A percentile compares a stretch with the other conserved stretches of the same genome.
These are phyloP conservation scores for Hemerocallis citrina DNA, from an alignment of 106 monocot genomes.

Conservation along the genomic window DNA sequence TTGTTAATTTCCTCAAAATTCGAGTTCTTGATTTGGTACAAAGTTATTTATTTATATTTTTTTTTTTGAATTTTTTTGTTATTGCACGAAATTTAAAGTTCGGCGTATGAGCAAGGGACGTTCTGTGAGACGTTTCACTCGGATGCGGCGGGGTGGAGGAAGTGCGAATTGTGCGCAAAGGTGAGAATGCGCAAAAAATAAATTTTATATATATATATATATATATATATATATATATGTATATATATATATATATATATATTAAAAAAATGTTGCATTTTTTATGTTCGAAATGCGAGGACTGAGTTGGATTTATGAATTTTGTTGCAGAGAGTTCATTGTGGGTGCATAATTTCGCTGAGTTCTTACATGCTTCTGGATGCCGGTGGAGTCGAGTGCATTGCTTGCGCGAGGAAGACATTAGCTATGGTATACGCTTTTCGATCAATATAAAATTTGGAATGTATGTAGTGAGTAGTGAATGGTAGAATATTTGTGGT, in stretches of 20 bases:
- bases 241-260: too few relatives aligned
- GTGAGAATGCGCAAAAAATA: constrained; percentile 9
- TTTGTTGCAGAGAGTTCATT: constrained; percentile 38
- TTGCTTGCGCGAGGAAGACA: constrained; percentile 36
- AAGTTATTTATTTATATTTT: too few relatives aligned
- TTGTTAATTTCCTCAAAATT: too few relatives aligned
- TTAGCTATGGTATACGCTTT: constrained; percentile 26
- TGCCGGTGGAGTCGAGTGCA: constrained; percentile 55
- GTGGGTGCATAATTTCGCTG: constrained; percentile 52
- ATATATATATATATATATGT: too few relatives aligned
- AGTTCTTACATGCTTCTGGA: constrained; percentile 39
- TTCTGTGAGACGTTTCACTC: constrained; percentile 58
- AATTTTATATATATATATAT: neutral
- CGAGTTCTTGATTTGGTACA: too few relatives aligned
- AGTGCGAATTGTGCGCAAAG: constrained; percentile 57
- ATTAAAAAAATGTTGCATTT: neutral
- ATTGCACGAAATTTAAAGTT: too few relatives aligned
- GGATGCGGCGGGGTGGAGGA: constrained; percentile 58
- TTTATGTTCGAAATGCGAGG: neutral
- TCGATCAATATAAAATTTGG: too few relatives aligned
- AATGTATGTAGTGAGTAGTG: too few relatives aligned
- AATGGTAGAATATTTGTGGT: too few relatives aligned
- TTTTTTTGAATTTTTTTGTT: too few relatives aligned
- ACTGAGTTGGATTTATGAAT: neutral
- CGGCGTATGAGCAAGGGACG: constrained; percentile 39